A percentile compares a stretch with the other conserved stretches of the same genome.
Conservation (phyloP, 1,139 yeast species). For the Pichia sp. region DNA sequence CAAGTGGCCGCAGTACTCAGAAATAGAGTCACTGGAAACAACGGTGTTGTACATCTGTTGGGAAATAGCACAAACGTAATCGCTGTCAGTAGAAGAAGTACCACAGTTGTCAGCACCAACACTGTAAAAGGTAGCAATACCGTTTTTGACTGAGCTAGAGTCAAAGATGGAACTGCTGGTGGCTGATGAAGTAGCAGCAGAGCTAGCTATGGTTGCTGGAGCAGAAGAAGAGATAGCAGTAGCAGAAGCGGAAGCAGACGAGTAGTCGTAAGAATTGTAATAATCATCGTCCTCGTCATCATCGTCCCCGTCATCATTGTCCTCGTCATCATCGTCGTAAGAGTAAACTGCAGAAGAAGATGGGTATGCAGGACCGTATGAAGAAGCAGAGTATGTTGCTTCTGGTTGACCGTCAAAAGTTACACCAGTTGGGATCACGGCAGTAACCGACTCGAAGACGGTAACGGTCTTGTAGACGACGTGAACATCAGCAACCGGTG, state of each 20-base stretch:
- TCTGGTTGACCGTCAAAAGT: background rate
- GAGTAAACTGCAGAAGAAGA: background rate
- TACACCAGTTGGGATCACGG: constrained; percentile 11
- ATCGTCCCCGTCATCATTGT: too few species aligned
- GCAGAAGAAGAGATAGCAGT: background rate
- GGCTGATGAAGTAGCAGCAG: constrained; percentile 5
- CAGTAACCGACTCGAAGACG: constrained; percentile 4
- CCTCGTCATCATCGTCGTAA: background rate
- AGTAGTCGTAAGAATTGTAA: background rate
- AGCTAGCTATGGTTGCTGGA: background rate
- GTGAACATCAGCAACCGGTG: constrained; percentile 11
- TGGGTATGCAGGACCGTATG: background rate
- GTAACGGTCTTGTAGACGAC: constrained; percentile 10
- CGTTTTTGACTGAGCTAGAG: constrained; percentile 24
- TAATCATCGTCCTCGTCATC: background rate
- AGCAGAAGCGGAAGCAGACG: background rate
- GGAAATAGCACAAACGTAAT: constrained; percentile 34
- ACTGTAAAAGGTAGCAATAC: constrained; percentile 36
- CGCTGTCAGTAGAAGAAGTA: constrained; percentile 30
- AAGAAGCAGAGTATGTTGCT: too few species aligned
- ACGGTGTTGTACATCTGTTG: constrained; percentile 31
- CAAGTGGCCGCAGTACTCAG: constrained; percentile 46
- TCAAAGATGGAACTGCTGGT: constrained; percentile 4
- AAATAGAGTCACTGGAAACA: constrained; percentile 28
- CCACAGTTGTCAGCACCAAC: constrained; percentile 36